These are phyloP conservation scores for Toxicodendron radicans DNA, from an alignment of 345 rosid genomes.

Conservation along the genomic window DNA sequence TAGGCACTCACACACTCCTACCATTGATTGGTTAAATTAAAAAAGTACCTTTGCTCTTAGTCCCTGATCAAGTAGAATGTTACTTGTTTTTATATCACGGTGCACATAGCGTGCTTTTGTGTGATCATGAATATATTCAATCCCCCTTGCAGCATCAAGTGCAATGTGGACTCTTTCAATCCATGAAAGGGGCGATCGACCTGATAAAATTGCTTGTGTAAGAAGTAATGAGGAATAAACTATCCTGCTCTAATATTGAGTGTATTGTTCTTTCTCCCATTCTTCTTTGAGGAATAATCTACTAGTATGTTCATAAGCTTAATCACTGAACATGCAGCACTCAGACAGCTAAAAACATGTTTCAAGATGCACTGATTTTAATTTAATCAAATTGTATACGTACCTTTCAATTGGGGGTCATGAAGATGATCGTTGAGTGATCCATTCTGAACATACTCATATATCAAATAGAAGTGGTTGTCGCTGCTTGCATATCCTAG, in stretches of 20 bases:
- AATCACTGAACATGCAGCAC: not conserved
- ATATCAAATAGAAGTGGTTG: slow-evolving; percentile 30
- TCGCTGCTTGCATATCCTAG: slow-evolving; percentile 36
- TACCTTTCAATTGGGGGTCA: slow-evolving; percentile 32
- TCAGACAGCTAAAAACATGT: slow-evolving; percentile 3
- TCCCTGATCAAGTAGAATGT: slow-evolving; percentile 38
- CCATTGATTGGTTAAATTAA: not conserved
- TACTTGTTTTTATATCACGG: slow-evolving; percentile 39
- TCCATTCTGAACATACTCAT: slow-evolving; percentile 38
- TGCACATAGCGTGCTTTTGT: slow-evolving; percentile 37
- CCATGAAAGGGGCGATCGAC: slow-evolving; percentile 37
- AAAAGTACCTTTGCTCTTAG: slow-evolving; percentile 36
- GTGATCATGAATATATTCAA: slow-evolving; percentile 44
- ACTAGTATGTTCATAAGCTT: not conserved
- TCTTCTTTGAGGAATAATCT: not conserved
- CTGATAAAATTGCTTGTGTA: slow-evolving; percentile 19
- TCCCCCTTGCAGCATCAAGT: slow-evolving; percentile 40
- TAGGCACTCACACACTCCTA: not conserved
- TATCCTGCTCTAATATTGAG: not conserved
- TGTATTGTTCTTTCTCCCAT: not conserved
- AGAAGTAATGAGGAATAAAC: slow-evolving; percentile 7
- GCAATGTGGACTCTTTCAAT: slow-evolving; percentile 33
- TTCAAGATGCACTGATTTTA: not conserved
- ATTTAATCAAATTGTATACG: not conserved
- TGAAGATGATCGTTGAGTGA: slow-evolving; percentile 37